Percentiles rank a stretch among this genome's conserved stretches.
Conservation (phyloP, 768 basidiomycete species). For the Tylopilus subfusipes region DNA sequence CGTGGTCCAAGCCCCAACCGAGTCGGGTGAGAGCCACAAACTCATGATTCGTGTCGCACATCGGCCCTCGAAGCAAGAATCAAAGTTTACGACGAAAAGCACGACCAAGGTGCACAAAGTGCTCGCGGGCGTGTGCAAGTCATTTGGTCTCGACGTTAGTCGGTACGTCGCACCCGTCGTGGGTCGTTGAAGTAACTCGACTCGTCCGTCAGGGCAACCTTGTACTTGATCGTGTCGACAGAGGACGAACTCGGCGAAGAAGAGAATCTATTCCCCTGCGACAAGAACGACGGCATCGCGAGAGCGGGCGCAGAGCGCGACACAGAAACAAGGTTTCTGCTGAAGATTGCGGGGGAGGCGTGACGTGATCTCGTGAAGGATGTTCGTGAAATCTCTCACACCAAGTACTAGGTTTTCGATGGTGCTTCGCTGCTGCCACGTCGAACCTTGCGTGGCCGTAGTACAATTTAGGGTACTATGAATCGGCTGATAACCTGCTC, state of each 20-base stretch:
- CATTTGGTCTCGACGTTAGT: constrained; percentile 23
- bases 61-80: constrained; percentile 27
- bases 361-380: constrained; percentile 6
- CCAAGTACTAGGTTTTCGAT: background rate
- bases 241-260: constrained; percentile 23
- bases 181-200: background rate
- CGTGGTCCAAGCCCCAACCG: background rate
- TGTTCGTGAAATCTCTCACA: background rate
- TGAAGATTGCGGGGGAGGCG: constrained; percentile 21
- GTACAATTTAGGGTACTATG: background rate
- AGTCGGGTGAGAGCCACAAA: constrained; percentile 8
- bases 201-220: constrained; percentile 14
- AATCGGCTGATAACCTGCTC: too few relatives aligned
- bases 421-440: background rate
- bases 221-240: constrained; percentile 25
- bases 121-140: constrained; percentile 27
- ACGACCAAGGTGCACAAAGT: constrained; percentile 32
- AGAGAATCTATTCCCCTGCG: constrained; percentile 31
- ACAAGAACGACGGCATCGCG: constrained; percentile 24
- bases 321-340: constrained; percentile 22
- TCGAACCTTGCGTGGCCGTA: background rate
- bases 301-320: constrained; percentile 26
- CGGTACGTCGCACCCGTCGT: constrained; percentile 11
- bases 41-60: constrained; percentile 32
- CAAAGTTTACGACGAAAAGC: constrained; percentile 30